Percentiles rank a stretch among this genome's conserved stretches.
Evolutionary conservation across 1,139 yeast species (phyloP).

Genomic region (Taphrina pruni): DNA sequence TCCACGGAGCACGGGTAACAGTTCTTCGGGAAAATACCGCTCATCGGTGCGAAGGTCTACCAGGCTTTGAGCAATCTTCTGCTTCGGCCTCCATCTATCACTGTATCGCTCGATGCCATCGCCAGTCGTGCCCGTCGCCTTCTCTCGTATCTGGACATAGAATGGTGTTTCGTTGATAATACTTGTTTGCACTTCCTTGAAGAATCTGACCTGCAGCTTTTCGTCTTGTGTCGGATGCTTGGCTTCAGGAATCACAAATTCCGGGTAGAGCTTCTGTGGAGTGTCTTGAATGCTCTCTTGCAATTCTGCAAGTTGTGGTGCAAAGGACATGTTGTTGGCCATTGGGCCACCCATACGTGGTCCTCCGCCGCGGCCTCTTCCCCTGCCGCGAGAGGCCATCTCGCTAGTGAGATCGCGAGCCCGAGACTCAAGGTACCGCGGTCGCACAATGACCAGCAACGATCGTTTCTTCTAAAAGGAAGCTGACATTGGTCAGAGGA

Average conservation of each 20-base stretch:
- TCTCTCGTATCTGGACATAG: conserved; percentile 18
- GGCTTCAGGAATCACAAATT: conserved; percentile 21
- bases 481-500: no score
- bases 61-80: conserved; percentile 22
- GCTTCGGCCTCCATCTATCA: conserved; percentile 34
- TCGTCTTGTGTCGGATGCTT: conserved; percentile 26
- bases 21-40: conserved; percentile 34
- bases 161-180: conserved; percentile 28
- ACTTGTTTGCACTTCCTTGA: conserved; percentile 30
- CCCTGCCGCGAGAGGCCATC: conserved; percentile 34
- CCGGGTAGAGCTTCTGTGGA: conserved; percentile 36
- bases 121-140: conserved; percentile 22
- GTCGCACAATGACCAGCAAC: neutral
- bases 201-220: conserved; percentile 29
- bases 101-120: conserved; percentile 37
- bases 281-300: conserved; percentile 23
- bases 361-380: conserved; percentile 38
- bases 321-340: conserved; percentile 30
- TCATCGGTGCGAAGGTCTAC: conserved; percentile 28
- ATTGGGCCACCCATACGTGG: conserved; percentile 40
- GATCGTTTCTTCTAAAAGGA: no score
- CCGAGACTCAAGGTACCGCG: neutral
- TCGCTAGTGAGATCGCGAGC: neutral
- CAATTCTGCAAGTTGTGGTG: conserved; percentile 23
- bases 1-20: conserved; percentile 20